phyloP scores from a whole-genome alignment of 192 early-diverging fungal genomes.

The Coemansia reversa region DNA sequence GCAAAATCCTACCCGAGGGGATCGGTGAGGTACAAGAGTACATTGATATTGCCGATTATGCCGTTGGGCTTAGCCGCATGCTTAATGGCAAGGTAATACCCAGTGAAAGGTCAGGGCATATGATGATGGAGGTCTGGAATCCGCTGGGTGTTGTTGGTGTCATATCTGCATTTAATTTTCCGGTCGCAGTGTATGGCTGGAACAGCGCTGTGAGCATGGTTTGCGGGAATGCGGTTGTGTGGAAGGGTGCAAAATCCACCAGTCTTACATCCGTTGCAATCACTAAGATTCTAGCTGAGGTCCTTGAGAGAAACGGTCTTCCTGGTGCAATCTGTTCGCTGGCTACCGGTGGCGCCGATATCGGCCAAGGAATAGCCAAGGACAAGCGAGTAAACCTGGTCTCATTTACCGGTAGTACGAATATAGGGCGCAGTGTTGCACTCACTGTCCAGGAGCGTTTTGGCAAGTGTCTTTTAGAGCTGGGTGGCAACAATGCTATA shows the following conservation, averaged over 20 bases:
- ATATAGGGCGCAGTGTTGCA: constrained; percentile 73
- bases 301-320: constrained; percentile 75
- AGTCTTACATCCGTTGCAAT: constrained; percentile 83
- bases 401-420: constrained; percentile 91
- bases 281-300: constrained; percentile 80
- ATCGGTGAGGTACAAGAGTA: constrained; percentile 96
- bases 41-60: constrained; percentile 91
- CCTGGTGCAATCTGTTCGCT: constrained; percentile 83
- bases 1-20: constrained; percentile 92
- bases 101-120: constrained; percentile 85
- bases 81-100: constrained; percentile 83
- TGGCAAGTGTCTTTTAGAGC: constrained; percentile 82
- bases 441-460: constrained; percentile 80
- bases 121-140: constrained; percentile 95
- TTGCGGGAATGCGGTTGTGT: constrained; percentile 87
- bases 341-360: constrained; percentile 79
- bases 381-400: constrained; percentile 75
- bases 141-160: constrained; percentile 90
- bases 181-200: constrained; percentile 91
- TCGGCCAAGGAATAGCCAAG: constrained; percentile 72
- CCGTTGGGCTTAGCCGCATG: constrained; percentile 79
- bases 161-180: constrained; percentile 96
- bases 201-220: constrained; percentile 87
- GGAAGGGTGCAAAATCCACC: constrained; percentile 84
- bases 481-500: constrained; percentile 96